Evolutionary conservation across 352 stramenopile species (phyloP).

Genomic region (Phytophthora aleatoria): DNA sequence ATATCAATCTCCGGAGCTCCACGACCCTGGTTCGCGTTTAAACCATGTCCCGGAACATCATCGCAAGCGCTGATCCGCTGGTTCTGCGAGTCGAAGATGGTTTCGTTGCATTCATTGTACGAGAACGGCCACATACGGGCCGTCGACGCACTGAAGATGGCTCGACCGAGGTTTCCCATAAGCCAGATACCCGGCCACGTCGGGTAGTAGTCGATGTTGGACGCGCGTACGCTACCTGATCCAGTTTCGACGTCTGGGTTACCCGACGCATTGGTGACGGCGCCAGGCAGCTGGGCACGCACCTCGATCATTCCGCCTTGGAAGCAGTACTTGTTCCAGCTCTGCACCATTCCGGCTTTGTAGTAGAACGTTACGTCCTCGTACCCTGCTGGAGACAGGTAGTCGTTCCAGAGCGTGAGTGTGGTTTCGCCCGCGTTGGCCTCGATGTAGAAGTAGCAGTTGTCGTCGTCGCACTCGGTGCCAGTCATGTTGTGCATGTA

Average conservation of each 20-base stretch:
- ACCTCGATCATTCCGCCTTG: slow-evolving; percentile 92
- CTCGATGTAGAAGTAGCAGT: slow-evolving; percentile 75
- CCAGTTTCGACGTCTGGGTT: background rate
- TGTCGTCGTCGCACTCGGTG: slow-evolving; percentile 20
- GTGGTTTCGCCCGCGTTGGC: slow-evolving; percentile 41
- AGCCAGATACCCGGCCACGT: no score
- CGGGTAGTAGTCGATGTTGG: slow-evolving; percentile 24
- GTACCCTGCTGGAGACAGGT: slow-evolving; percentile 56
- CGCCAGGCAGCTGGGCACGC: slow-evolving; percentile 85
- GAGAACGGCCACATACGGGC: slow-evolving; percentile 96
- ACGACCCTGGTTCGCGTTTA: slow-evolving; percentile 89
- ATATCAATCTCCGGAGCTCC: slow-evolving; percentile 97
- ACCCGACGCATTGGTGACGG: slow-evolving; percentile 44
- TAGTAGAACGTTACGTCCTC: slow-evolving; percentile 51
- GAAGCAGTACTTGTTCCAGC: slow-evolving; percentile 96
- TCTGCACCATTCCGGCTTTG: slow-evolving; percentile 88
- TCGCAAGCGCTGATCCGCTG: slow-evolving; percentile 92
- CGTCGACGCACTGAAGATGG: slow-evolving; percentile 94
- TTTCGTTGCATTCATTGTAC: slow-evolving; percentile 91
- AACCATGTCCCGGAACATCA: slow-evolving; percentile 85
- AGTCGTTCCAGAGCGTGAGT: slow-evolving; percentile 67
- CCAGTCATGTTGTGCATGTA: slow-evolving; percentile 79
- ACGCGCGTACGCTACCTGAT: slow-evolving; percentile 17
- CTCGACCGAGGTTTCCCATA: slow-evolving; percentile 29
- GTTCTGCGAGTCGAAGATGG: slow-evolving; percentile 63